These are phyloP conservation scores for Neurospora tetraspora DNA, from an alignment of 495 filamentous ascomycete genomes.

Conservation along the genomic window DNA sequence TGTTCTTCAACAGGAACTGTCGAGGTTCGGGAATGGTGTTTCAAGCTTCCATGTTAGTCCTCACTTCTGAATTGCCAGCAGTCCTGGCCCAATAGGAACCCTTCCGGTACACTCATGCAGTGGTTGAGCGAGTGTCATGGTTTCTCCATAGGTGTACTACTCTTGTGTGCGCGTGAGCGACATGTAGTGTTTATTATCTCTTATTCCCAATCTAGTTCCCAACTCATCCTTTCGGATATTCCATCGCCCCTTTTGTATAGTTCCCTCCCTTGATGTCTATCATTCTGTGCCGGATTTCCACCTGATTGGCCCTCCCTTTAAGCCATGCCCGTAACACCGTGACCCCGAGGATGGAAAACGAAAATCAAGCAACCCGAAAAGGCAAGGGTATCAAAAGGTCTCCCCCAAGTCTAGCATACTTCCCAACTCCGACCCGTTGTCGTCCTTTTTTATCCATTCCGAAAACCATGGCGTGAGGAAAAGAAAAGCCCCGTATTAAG, in stretches of 20 bases:
- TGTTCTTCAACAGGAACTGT: background rate
- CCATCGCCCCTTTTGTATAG: background rate
- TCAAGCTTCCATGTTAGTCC: background rate
- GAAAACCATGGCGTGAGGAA: background rate
- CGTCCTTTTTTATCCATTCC: background rate
- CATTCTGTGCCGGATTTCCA: background rate
- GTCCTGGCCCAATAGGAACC: background rate
- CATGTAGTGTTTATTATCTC: background rate
- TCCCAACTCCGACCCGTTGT: background rate
- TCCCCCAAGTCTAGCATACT: background rate
- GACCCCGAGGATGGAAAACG: background rate
- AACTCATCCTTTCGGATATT: background rate
- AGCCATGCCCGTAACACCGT: background rate
- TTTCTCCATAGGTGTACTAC: background rate
- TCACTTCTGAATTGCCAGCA: background rate
- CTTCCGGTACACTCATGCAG: background rate
- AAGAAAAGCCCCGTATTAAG: background rate
- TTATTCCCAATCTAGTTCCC: background rate
- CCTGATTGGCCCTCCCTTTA: background rate
- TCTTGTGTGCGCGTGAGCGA: background rate
- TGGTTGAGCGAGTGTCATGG: background rate
- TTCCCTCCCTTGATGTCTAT: background rate
- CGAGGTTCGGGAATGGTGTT: background rate
- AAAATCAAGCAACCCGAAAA: background rate
- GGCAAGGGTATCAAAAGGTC: background rate